Conservation (phyloP, 2,329 filamentous ascomycete genomes). For the Aureobasidium sp. region DNA sequence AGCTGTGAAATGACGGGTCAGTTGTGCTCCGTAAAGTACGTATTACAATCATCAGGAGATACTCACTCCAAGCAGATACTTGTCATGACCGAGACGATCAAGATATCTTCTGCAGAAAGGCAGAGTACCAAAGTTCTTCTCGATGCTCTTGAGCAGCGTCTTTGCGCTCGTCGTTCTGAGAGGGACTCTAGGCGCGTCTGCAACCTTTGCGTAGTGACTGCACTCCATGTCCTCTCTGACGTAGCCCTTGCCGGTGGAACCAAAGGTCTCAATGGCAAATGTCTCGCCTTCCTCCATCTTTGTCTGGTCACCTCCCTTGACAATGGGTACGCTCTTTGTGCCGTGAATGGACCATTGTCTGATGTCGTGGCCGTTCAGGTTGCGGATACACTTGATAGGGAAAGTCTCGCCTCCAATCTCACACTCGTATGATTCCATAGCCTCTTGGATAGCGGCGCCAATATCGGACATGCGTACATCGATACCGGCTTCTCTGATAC, state of each 20-base stretch:
- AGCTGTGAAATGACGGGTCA: slow-evolving; percentile 34
- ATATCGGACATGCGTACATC: slow-evolving; percentile 50
- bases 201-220: slow-evolving; percentile 31
- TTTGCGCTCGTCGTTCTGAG: slow-evolving; percentile 47
- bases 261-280: slow-evolving; percentile 54
- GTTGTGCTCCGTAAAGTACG: slow-evolving; percentile 4
- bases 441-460: slow-evolving; percentile 52
- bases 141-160: slow-evolving; percentile 50
- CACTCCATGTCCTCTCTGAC: slow-evolving; percentile 40
- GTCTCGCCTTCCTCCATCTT: slow-evolving; percentile 55
- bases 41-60: neutral
- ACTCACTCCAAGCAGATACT: slow-evolving; percentile 51
- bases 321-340: slow-evolving; percentile 49
- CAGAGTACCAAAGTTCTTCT: slow-evolving; percentile 55
- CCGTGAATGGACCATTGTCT: slow-evolving; percentile 49
- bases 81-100: slow-evolving; percentile 54
- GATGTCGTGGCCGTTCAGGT: slow-evolving; percentile 51
- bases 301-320: slow-evolving; percentile 43
- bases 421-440: slow-evolving; percentile 56
- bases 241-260: slow-evolving; percentile 46
- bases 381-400: slow-evolving; percentile 50
- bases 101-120: slow-evolving; percentile 57
- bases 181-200: slow-evolving; percentile 32
- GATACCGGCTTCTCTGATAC: slow-evolving; percentile 46
- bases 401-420: slow-evolving; percentile 46